These are phyloP conservation scores for Solanum clarkiae DNA, from an alignment of 257 asterid species.

Conservation along the genomic window DNA sequence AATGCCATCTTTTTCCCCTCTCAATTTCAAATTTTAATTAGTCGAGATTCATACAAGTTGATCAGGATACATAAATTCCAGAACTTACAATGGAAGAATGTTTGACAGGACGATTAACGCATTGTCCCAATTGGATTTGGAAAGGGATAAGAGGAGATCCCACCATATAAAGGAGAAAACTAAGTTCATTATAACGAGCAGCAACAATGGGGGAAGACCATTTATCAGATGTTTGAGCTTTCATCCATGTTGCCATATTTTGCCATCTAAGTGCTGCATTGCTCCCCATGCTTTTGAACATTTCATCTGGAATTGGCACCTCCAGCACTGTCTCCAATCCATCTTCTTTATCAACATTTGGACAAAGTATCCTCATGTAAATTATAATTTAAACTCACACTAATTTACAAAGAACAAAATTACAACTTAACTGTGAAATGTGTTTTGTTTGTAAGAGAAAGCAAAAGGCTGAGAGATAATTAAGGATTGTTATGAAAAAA, in stretches of 20 bases:
- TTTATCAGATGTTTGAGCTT: constrained; percentile 72
- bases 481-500: not conserved
- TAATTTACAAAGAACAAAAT: not conserved
- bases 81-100: constrained; percentile 66
- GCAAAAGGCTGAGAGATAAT: constrained; percentile 4
- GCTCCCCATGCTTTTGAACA: constrained; percentile 60
- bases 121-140: constrained; percentile 45
- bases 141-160: constrained; percentile 81
- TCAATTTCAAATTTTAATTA: too few relatives aligned
- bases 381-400: constrained; percentile 7
- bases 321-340: constrained; percentile 77
- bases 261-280: constrained; percentile 77
- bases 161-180: constrained; percentile 55
- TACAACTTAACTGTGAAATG: not conserved
- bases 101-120: constrained; percentile 47
- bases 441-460: not conserved
- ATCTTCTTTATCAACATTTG: constrained; percentile 75
- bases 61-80: not conserved
- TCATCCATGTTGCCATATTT: constrained; percentile 92
- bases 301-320: constrained; percentile 90
- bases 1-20: not conserved
- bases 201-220: constrained; percentile 80
- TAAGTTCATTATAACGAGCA: constrained; percentile 65
- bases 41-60: not conserved
- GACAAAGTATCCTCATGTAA: constrained; percentile 70